These are phyloP conservation scores for Nicotiana tomentosiformis DNA, from an alignment of 257 asterid genomes.

Conservation along the genomic window DNA sequence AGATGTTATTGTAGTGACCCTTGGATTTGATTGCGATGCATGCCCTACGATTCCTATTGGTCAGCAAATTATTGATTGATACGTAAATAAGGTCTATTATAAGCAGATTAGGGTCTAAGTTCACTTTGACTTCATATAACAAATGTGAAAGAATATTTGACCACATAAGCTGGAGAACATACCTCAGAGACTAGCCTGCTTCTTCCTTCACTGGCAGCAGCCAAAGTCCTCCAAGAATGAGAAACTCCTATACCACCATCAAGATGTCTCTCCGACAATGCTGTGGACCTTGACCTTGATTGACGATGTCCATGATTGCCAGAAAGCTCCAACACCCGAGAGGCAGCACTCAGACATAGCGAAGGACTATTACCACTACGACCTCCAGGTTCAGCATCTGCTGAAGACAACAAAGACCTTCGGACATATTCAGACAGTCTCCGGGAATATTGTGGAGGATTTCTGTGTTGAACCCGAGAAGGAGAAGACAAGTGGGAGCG, in stretches of 20 bases:
- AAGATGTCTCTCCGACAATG: conserved; percentile 61
- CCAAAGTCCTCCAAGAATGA: conserved; percentile 42
- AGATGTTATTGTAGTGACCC: not conserved
- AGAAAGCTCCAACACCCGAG: conserved; percentile 36
- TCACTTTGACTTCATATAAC: not conserved
- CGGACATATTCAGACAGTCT: conserved; percentile 60
- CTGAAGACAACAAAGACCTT: conserved; percentile 50
- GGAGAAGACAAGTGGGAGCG: conserved; percentile 38
- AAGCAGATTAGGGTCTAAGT: not conserved
- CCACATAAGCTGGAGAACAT: not conserved
- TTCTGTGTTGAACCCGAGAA: conserved; percentile 45
- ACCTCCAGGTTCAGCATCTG: conserved; percentile 43
- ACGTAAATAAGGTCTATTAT: too few species aligned
- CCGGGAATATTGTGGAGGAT: conserved; percentile 41
- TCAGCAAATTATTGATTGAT: not conserved
- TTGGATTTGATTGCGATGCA: conserved; percentile 3
- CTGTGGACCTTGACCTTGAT: conserved; percentile 50
- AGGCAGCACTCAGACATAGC: conserved; percentile 27
- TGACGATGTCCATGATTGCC: conserved; percentile 36
- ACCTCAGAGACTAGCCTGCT: conserved; percentile 82
- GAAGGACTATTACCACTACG: conserved; percentile 34
- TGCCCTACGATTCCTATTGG: not conserved
- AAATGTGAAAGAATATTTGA: not conserved
- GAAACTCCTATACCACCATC: conserved; percentile 55
- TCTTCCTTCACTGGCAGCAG: conserved; percentile 68